phyloP scores from a whole-genome alignment of 1,139 yeast genomes.

The Candida buenavistaensis region DNA sequence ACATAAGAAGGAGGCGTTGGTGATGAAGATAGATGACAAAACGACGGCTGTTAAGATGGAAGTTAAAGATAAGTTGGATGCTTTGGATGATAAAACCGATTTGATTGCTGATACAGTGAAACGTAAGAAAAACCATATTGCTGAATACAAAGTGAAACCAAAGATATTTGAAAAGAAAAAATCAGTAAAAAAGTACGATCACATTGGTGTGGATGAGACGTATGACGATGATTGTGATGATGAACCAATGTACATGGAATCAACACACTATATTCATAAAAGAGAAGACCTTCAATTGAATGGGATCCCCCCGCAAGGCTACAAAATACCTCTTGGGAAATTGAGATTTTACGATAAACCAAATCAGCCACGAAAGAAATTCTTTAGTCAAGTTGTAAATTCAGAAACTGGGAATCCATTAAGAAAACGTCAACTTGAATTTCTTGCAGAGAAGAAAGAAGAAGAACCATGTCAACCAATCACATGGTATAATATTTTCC shows the following conservation, averaged over 20 bases:
- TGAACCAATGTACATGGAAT: too few relatives aligned
- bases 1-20: slow-evolving; percentile 16
- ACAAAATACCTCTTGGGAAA: slow-evolving; percentile 25
- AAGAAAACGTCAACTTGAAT: slow-evolving; percentile 1
- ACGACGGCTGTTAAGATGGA: slow-evolving; percentile 7
- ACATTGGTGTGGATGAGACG: slow-evolving; percentile 1
- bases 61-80: slow-evolving; percentile 9
- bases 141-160: slow-evolving; percentile 14
- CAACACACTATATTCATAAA: slow-evolving; percentile 11
- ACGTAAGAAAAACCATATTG: slow-evolving; percentile 5
- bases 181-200: slow-evolving; percentile 4
- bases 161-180: slow-evolving; percentile 14
- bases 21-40: slow-evolving; percentile 12
- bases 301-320: slow-evolving; percentile 9
- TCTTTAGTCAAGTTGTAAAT: slow-evolving; percentile 26
- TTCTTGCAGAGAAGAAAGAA: slow-evolving; percentile 13
- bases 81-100: slow-evolving; percentile 13
- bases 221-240: slow-evolving; percentile 5
- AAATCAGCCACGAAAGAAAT: slow-evolving; percentile 24
- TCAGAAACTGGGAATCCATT: slow-evolving; percentile 6
- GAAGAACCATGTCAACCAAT: slow-evolving; percentile 41
- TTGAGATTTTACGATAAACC: slow-evolving; percentile 12
- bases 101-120: slow-evolving; percentile 9
- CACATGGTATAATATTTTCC: slow-evolving; percentile 51
- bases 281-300: slow-evolving; percentile 9